Base-by-base conservation (phyloP, 768 basidiomycete genomes). In the Rhodotorula diobovata region DNA sequence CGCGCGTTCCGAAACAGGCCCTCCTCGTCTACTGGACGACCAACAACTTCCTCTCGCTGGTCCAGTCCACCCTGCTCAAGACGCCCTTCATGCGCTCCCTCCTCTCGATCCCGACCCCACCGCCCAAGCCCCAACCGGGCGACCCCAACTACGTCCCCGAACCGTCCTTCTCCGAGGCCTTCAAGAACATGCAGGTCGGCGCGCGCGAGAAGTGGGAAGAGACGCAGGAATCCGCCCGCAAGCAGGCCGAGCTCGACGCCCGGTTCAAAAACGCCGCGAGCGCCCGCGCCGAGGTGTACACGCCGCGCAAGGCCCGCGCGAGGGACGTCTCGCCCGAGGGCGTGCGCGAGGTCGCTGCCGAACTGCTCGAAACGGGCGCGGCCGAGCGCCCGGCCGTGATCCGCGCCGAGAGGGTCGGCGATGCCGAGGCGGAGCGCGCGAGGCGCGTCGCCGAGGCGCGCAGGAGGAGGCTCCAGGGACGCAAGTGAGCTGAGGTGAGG, bases 1-100 rank as follows among this genome's bases (percentile, higher is more conserved):
- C 34, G 20, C 35, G 32, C 7, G 20, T 23, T 3, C 43, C 34
- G 30, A 28, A 46, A 41, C 62, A 88, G 87, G 88, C 86, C 21
- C 76, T 88, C 56, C 82, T 86, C 71, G 75, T 89, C 66, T 86
- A 87, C 80, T 82, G 88, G 80, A 78, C 84, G 6, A 82, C 85
- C 51, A 84, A 86, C 69, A 83, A 86, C 77, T 73, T 77, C 57
- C 75, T 85, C 48, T 85, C 86, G 25, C 82, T 85, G 25, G 41
- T 83, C 10, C 89, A 89, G 80, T 82, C 85, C 2, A 69, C 82
- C 10, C 45, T 84, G 32, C 77, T 89, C 39, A 85, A 85, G 59
- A 71, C 77, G 21, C 81, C 82, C 15, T 70, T 81, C 16, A 73
- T 86, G 61, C 85, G 87, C 37, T 45, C 61, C 18, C 66, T 70